Base-by-base conservation (phyloP, 2,329 filamentous ascomycete species). In the Phaeomoniella chlamydospora region DNA sequence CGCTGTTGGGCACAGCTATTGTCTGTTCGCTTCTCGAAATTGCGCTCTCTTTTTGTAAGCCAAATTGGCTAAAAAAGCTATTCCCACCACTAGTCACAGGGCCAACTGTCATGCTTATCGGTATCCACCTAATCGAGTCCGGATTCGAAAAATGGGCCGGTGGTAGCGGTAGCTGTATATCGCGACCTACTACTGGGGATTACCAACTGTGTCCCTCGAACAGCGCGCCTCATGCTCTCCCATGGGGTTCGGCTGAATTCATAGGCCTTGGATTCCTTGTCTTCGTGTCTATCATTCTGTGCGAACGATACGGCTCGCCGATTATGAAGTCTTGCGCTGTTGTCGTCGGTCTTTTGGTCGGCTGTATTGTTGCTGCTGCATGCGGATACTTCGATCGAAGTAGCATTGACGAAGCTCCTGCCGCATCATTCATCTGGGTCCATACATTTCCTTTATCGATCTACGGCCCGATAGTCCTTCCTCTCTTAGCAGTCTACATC, bases 91-190 rank as follows among this genome's bases (percentile, higher is more conserved):
- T 80, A 6, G 74, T 81, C 31, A 81, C 77, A 1, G 77, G 77
- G 2, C 74, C 74, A 2, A 75, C 77, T 0, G 71, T 81, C 29
- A 64, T 77, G 42, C 63, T 81, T 18, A 80, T 82, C 40, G 77
- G 77, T 13, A 68, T 79, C 17, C 70, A 69, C 19, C 62, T 81
- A 13, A 70, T 82, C 41, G 51, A 65, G 33, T 70, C 67, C 37
- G 76, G 74, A 2, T 77, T 80, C 55, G 54, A 74, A 44, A 69
- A 78, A 46, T 81, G 77, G 77, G 76, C 72, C n/a, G 77, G 77
- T 35, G 74, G 75, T 13, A 66, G 63, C 17, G 72, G 72, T 18
- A 60, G 59, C 34, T 64, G 63, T 33, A 42, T 49, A 10, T 41
- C 35, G 4, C 48, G 55, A n/a, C 56, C 58, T 1, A 49, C 54